Conservation (phyloP, 2,329 filamentous ascomycete species). For the Teratosphaeria viscida region DNA sequence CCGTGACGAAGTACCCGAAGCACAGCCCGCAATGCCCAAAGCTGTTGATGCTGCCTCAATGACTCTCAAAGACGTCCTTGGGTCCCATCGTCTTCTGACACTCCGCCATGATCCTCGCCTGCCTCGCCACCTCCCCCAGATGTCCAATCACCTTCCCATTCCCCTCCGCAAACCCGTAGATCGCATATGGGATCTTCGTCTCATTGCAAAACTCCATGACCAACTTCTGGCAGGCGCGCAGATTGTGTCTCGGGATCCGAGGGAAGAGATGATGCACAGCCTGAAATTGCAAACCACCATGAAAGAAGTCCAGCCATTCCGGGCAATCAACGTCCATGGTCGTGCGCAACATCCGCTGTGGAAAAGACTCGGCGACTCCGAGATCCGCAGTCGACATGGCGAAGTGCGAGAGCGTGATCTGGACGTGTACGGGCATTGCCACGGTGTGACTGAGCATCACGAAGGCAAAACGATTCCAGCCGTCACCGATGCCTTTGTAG, state of each 20-base stretch:
- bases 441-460: slow-evolving; percentile 54
- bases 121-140: slow-evolving; percentile 49
- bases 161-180: slow-evolving; percentile 52
- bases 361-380: slow-evolving; percentile 54
- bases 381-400: slow-evolving; percentile 59
- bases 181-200: slow-evolving; percentile 51
- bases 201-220: slow-evolving; percentile 56
- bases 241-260: slow-evolving; percentile 57
- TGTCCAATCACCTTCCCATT: slow-evolving; percentile 48
- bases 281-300: slow-evolving; percentile 64
- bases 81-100: slow-evolving; percentile 38
- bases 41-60: slow-evolving; percentile 8
- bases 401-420: slow-evolving; percentile 64
- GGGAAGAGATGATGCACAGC: slow-evolving; percentile 62
- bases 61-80: slow-evolving; percentile 18
- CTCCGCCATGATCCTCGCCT: slow-evolving; percentile 49
- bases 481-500: slow-evolving; percentile 49
- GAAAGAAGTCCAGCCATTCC: slow-evolving; percentile 60
- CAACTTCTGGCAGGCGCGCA: slow-evolving; percentile 49
- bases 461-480: slow-evolving; percentile 48
- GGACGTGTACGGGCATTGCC: slow-evolving; percentile 59
- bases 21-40: not conserved
- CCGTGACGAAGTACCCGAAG: not conserved
- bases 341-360: slow-evolving; percentile 59
- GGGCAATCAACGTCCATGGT: slow-evolving; percentile 68